These are phyloP conservation scores for Athelia sp. DNA, from an alignment of 1,284 basidiomycete genomes.

Conservation along the genomic window DNA sequence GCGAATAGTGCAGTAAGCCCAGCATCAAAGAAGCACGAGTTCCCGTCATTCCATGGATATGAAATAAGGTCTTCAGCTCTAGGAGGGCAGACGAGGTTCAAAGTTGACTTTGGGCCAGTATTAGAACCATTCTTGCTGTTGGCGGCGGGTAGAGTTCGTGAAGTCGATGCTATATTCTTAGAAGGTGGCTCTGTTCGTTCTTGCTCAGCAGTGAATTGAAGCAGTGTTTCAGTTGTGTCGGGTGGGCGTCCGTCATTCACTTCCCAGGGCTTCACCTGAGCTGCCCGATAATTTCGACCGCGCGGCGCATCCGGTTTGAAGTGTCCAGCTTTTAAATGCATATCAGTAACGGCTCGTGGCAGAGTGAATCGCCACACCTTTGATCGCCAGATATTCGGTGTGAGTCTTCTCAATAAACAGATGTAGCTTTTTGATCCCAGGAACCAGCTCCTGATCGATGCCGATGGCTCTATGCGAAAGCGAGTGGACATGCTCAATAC, in stretches of 20 bases:
- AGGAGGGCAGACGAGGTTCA: too few relatives aligned
- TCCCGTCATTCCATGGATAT: background rate
- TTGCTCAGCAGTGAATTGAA: too few relatives aligned
- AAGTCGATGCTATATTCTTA: too few relatives aligned
- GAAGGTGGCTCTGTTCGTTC: too few relatives aligned
- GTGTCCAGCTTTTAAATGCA: background rate
- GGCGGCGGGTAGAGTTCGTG: too few relatives aligned
- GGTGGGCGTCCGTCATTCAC: background rate
- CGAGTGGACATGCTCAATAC: constrained; percentile 16
- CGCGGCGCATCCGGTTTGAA: background rate
- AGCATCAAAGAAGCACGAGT: constrained; percentile 1
- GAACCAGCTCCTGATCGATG: constrained; percentile 10
- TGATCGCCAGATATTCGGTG: constrained; percentile 4
- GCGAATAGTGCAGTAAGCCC: too few relatives aligned
- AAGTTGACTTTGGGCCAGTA: too few relatives aligned
- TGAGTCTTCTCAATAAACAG: constrained; percentile 9
- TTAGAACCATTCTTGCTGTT: too few relatives aligned
- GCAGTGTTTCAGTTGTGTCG: too few relatives aligned
- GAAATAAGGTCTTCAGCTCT: background rate
- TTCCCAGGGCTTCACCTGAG: background rate
- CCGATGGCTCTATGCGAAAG: constrained; percentile 17
- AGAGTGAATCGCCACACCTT: background rate
- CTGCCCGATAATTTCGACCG: background rate
- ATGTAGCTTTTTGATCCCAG: constrained; percentile 10
- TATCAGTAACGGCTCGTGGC: background rate